Conservation (phyloP, 495 filamentous ascomycete genomes). For the Penicillium tannophilum region DNA sequence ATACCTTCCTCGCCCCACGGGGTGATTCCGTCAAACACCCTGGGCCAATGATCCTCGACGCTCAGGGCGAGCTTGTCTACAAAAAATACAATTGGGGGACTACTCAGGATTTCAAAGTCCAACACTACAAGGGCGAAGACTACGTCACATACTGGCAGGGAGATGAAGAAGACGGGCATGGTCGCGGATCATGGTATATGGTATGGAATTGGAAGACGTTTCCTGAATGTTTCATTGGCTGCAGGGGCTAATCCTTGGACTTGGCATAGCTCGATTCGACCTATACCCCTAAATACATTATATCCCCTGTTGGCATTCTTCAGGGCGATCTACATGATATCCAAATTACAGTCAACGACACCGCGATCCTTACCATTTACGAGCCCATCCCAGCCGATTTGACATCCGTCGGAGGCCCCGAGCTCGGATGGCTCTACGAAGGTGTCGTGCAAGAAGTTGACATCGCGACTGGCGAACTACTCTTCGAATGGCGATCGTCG, state of each 20-base stretch:
- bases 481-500: slow-evolving; percentile 46
- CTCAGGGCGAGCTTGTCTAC: slow-evolving; percentile 48
- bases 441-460: slow-evolving; percentile 50
- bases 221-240: neutral
- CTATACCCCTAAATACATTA: slow-evolving; percentile 42
- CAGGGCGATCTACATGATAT: slow-evolving; percentile 50
- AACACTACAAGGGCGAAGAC: slow-evolving; percentile 45
- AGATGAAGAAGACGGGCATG: slow-evolving; percentile 48
- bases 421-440: slow-evolving; percentile 46
- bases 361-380: slow-evolving; percentile 55
- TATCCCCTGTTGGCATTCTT: slow-evolving; percentile 37
- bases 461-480: slow-evolving; percentile 40
- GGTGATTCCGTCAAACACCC: slow-evolving; percentile 44
- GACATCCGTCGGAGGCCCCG: slow-evolving; percentile 44
- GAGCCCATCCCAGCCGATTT: slow-evolving; percentile 49
- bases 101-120: slow-evolving; percentile 51
- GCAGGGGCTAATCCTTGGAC: neutral
- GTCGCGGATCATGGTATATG: slow-evolving; percentile 56
- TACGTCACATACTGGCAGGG: slow-evolving; percentile 60
- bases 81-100: slow-evolving; percentile 40
- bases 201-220: slow-evolving; percentile 25
- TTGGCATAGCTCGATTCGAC: slow-evolving; percentile 44
- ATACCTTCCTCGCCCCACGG: slow-evolving; percentile 48
- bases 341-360: slow-evolving; percentile 46
- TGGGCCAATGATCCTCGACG: slow-evolving; percentile 50